Evolutionary conservation across 2,329 filamentous ascomycete genomes (phyloP).

Genomic region (Phaeosphaeriaceae sp.): DNA sequence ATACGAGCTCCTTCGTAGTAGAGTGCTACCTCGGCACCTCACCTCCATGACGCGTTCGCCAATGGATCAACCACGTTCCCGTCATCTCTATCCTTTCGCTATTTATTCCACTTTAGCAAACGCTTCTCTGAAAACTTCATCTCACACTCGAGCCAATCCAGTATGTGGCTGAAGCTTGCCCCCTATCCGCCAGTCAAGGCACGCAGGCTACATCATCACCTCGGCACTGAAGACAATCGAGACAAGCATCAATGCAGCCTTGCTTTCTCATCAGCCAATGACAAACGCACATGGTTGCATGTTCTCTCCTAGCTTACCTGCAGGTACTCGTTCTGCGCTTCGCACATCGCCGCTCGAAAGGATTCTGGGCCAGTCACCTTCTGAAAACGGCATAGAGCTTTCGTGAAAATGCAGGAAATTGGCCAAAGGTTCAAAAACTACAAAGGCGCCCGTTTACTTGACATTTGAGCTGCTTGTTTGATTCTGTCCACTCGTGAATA

Average conservation of each 20-base stretch:
- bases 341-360: slow-evolving; percentile 18
- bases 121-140: neutral
- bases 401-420: slow-evolving; percentile 20
- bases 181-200: neutral
- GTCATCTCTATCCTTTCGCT: neutral
- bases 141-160: neutral
- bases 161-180: slow-evolving; percentile 6
- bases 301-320: slow-evolving; percentile 26
- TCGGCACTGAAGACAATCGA: slow-evolving; percentile 16
- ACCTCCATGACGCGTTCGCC: too few relatives aligned
- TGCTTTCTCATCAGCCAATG: slow-evolving; percentile 38
- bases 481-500: slow-evolving; percentile 6
- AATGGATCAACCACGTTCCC: slow-evolving; percentile 19
- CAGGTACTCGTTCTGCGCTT: slow-evolving; percentile 38
- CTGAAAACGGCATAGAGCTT: slow-evolving; percentile 41
- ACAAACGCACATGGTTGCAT: slow-evolving; percentile 36
- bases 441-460: too few relatives aligned
- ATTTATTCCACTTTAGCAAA: neutral
- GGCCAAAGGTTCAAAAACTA: neutral
- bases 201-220: slow-evolving; percentile 10
- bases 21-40: too few relatives aligned
- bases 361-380: slow-evolving; percentile 30
- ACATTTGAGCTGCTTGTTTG: slow-evolving; percentile 7
- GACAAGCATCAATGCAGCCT: slow-evolving; percentile 28
- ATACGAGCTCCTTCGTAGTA: too few relatives aligned